Evolutionary conservation across 331 rosid genomes (phyloP).

Genomic region (Quercus phellos): DNA sequence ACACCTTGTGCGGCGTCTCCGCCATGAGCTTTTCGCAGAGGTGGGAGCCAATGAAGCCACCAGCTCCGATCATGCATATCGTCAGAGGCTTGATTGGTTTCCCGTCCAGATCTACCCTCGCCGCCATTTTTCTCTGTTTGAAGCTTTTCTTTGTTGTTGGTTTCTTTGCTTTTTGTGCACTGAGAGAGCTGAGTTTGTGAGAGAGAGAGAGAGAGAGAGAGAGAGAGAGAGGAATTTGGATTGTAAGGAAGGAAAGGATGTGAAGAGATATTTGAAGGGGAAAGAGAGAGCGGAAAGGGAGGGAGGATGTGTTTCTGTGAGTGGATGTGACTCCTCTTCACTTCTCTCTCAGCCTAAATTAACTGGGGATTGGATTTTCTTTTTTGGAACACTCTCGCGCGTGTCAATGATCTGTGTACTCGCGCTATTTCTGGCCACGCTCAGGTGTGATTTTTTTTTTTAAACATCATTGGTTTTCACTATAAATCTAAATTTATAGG

Average conservation of each 20-base stretch:
- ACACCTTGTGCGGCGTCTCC: slow-evolving; percentile 78
- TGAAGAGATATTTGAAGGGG: slow-evolving; percentile 15
- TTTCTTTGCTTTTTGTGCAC: not conserved
- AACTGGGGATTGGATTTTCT: too few species aligned
- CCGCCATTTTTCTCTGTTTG: slow-evolving; percentile 37
- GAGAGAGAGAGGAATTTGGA: not conserved
- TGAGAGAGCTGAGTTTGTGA: not conserved
- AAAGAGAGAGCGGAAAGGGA: not conserved
- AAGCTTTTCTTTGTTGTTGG: not conserved
- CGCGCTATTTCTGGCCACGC: too few species aligned
- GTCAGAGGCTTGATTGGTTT: slow-evolving; percentile 70
- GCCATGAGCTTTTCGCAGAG: slow-evolving; percentile 80
- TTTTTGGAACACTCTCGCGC: too few species aligned
- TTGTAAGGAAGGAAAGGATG: not conserved
- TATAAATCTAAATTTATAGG: too few species aligned
- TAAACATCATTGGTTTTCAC: too few species aligned
- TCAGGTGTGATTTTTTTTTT: too few species aligned
- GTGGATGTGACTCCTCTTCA: not conserved
- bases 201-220: not conserved
- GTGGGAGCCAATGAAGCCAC: slow-evolving; percentile 94
- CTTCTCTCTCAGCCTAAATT: too few species aligned
- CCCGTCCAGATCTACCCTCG: slow-evolving; percentile 77
- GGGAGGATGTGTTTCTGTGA: slow-evolving; percentile 8
- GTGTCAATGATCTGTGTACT: too few species aligned
- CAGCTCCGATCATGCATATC: slow-evolving; percentile 95